phyloP scores from a whole-genome alignment of 1,284 basidiomycete species.

The Bjerkandera adusta region DNA sequence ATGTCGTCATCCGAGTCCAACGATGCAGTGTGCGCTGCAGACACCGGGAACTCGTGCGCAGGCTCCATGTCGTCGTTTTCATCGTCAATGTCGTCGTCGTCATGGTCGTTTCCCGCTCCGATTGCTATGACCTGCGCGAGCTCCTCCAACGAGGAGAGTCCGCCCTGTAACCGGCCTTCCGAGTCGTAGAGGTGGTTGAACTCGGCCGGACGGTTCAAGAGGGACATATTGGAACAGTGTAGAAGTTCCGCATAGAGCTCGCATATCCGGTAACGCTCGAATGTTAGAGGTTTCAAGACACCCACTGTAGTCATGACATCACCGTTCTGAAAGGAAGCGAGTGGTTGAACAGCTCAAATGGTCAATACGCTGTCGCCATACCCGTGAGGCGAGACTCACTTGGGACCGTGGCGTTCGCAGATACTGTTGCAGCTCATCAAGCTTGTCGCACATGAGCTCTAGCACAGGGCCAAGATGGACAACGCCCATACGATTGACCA shows the following conservation, averaged over 20 bases:
- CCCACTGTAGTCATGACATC: slow-evolving; percentile 73
- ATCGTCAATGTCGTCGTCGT: slow-evolving; percentile 52
- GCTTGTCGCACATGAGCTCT: slow-evolving; percentile 69
- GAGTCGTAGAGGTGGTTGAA: slow-evolving; percentile 67
- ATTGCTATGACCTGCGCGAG: slow-evolving; percentile 78
- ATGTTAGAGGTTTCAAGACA: slow-evolving; percentile 78
- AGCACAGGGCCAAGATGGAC: slow-evolving; percentile 90
- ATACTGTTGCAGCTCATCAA: slow-evolving; percentile 74
- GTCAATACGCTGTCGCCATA: background rate
- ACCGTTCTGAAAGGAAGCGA: slow-evolving; percentile 43
- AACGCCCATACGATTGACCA: slow-evolving; percentile 89
- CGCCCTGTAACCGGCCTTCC: slow-evolving; percentile 80
- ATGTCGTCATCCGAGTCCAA: slow-evolving; percentile 72
- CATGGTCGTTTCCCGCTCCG: slow-evolving; percentile 51
- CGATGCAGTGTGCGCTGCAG: slow-evolving; percentile 49
- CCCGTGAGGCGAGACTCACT: slow-evolving; percentile 56
- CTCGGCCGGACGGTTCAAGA: slow-evolving; percentile 81
- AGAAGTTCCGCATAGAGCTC: slow-evolving; percentile 97
- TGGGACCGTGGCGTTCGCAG: slow-evolving; percentile 73
- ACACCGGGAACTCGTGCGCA: slow-evolving; percentile 73
- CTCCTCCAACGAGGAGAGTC: slow-evolving; percentile 77
- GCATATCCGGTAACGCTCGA: slow-evolving; percentile 96
- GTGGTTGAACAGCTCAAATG: no score
- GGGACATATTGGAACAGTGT: slow-evolving; percentile 98
- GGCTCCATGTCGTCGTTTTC: slow-evolving; percentile 66